phyloP scores from a whole-genome alignment of 106 monocot genomes.

The Ottelia alismoides region DNA sequence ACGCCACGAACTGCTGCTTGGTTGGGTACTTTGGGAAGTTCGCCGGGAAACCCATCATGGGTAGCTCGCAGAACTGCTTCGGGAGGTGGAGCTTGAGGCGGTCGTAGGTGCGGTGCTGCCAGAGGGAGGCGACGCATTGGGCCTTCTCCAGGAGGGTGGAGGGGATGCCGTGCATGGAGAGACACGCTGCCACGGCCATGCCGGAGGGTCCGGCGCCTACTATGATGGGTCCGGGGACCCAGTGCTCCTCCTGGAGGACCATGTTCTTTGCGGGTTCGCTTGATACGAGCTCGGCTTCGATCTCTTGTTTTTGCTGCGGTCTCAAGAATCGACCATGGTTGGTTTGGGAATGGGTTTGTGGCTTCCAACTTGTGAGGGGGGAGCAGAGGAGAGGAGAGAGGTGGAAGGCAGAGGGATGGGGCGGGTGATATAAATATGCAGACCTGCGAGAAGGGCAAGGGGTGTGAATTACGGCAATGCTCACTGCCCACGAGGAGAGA shows the following conservation, averaged over 20 bases:
- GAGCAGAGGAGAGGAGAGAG: too few species aligned
- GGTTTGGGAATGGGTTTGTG: too few species aligned
- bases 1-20: constrained; percentile 74
- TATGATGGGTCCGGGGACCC: constrained; percentile 57
- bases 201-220: constrained; percentile 90
- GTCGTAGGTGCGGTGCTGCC: constrained; percentile 76
- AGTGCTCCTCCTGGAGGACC: constrained; percentile 15
- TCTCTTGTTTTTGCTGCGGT: too few species aligned
- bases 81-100: constrained; percentile 84
- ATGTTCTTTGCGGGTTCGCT: too few species aligned
- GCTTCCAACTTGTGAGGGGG: too few species aligned
- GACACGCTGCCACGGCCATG: constrained; percentile 80
- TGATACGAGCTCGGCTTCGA: too few species aligned
- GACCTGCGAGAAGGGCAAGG: too few species aligned
- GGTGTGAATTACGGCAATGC: too few species aligned
- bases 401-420: too few species aligned
- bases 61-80: constrained; percentile 77
- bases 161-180: constrained; percentile 44
- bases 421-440: too few species aligned
- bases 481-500: too few species aligned
- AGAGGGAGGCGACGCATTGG: constrained; percentile 64
- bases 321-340: too few species aligned
- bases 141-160: constrained; percentile 59
- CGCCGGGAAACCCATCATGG: constrained; percentile 48
- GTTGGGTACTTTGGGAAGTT: constrained; percentile 82